Evolutionary conservation across 73 alveolate genomes (phyloP), one percentile per base, ranked within the genome.

Genomic region (Paramecium tetraurelia): DNA sequence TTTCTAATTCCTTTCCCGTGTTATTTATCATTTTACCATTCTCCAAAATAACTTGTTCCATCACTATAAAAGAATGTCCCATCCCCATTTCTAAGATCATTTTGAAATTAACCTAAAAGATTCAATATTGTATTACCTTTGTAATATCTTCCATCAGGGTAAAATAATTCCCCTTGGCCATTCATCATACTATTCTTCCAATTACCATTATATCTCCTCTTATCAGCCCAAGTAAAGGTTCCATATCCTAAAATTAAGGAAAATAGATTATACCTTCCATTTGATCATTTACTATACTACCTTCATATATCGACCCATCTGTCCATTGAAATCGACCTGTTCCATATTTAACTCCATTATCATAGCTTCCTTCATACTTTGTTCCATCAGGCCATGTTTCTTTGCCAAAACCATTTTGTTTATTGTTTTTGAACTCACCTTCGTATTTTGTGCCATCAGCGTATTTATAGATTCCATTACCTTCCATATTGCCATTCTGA

Each of bases 301-400:
- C 95, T 46, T 90, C 95, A 84, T 77, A 90, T 16, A 90, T 57
- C n/a, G 90, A 94, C n/a, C 96, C 96, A 92, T 92, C 95, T 59
- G 92, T 94, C 59, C 92, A 92, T 21, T 89, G 36, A 16, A 93
- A 83, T 59, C 95, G 31, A 21, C 95, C 96, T 89, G 76, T 92
- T 77, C 95, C 95, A 38, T 16, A 31, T 29, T 86, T 35, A 36
- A 22, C 71, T 41, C 93, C 93, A 40, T 59, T 63, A 10, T 58
- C 76, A 86, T 86, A 86, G 11, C 70, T 43, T 16, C 87, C 93
- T 59, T 86, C 71, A 40, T 59, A 86, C 7, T 63, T 33, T 7
- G 85, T 63, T 7, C 93, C 93, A 18, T 86, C 41, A 7, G 83
- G 83, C 93, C 93, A 86, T 29, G 93, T 86, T 53, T 86, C 70